phyloP scores from a whole-genome alignment of 192 early-diverging fungal genomes.

The Podila epigama region DNA sequence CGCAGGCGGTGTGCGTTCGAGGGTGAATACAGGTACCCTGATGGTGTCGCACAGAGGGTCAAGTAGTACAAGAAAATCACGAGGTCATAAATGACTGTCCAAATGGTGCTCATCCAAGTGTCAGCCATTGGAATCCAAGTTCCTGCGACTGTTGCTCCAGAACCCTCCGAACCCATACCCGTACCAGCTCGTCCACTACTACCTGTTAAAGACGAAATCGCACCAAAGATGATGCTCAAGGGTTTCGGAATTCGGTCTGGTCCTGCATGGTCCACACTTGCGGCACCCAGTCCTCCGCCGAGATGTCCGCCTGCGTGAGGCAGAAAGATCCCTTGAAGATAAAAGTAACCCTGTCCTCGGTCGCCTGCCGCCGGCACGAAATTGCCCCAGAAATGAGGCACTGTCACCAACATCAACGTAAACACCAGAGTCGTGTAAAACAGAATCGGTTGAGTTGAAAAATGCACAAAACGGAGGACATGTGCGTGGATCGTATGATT shows the following conservation, averaged over 20 bases:
- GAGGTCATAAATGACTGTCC: conserved; percentile 36
- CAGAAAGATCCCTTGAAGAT: conserved; percentile 39
- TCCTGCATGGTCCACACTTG: conserved; percentile 35
- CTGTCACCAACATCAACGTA: conserved; percentile 42
- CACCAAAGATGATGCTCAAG: conserved; percentile 16
- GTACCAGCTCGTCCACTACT: too few relatives aligned
- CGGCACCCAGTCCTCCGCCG: conserved; percentile 20
- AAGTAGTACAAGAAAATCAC: conserved; percentile 47
- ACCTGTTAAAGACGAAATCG: conserved; percentile 27
- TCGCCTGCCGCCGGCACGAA: conserved; percentile 41
- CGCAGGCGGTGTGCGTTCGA: conserved; percentile 37
- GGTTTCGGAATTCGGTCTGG: conserved; percentile 15
- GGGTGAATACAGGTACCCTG: conserved; percentile 43
- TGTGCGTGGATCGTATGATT: conserved; percentile 48
- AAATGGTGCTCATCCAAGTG: conserved; percentile 57
- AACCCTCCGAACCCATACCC: conserved; percentile 3
- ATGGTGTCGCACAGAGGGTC: conserved; percentile 40
- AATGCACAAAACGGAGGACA: conserved; percentile 41
- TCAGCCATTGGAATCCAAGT: conserved; percentile 62
- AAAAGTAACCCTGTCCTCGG: conserved; percentile 45
- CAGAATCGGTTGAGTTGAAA: conserved; percentile 38
- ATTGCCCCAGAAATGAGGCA: conserved; percentile 35
- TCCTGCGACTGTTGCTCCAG: conserved; percentile 7
- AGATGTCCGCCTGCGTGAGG: conserved; percentile 32
- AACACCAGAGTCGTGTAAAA: conserved; percentile 40